A percentile compares a stretch with the other conserved stretches of the same genome.
Conservation (phyloP, 345 rosid genomes). For the Linum lewisii region DNA sequence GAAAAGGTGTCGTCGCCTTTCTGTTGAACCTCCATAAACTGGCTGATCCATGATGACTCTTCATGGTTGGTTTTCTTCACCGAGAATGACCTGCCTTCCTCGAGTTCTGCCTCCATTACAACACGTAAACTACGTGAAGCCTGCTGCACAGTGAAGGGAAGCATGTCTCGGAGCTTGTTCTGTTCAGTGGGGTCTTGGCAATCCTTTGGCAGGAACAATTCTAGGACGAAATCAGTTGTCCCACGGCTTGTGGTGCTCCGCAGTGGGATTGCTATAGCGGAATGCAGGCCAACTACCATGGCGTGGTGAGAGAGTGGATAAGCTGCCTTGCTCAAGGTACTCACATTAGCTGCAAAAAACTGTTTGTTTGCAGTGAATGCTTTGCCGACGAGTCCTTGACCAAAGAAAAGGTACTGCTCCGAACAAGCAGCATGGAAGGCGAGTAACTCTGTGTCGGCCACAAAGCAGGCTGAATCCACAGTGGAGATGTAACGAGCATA, state of each 20-base stretch:
- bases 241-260: constrained; percentile 29
- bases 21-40: constrained; percentile 45
- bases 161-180: constrained; percentile 34
- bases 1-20: constrained; percentile 55
- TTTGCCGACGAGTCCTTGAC: constrained; percentile 81
- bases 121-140: constrained; percentile 42
- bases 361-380: constrained; percentile 47
- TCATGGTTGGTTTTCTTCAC: constrained; percentile 20
- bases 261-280: constrained; percentile 74
- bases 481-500: constrained; percentile 48
- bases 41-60: constrained; percentile 50
- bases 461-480: constrained; percentile 54
- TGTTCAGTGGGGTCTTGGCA: constrained; percentile 40
- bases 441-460: constrained; percentile 31
- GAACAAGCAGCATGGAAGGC: constrained; percentile 67
- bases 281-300: constrained; percentile 52
- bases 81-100: constrained; percentile 26
- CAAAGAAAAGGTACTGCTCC: constrained; percentile 64
- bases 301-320: constrained; percentile 91
- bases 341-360: constrained; percentile 55
- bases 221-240: constrained; percentile 61
- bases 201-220: constrained; percentile 69
- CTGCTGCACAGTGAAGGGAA: constrained; percentile 40
- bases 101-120: constrained; percentile 41
- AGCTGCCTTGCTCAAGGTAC: constrained; percentile 51